phyloP scores from a whole-genome alignment of 1,284 basidiomycete species.

The Puccinia horiana region DNA sequence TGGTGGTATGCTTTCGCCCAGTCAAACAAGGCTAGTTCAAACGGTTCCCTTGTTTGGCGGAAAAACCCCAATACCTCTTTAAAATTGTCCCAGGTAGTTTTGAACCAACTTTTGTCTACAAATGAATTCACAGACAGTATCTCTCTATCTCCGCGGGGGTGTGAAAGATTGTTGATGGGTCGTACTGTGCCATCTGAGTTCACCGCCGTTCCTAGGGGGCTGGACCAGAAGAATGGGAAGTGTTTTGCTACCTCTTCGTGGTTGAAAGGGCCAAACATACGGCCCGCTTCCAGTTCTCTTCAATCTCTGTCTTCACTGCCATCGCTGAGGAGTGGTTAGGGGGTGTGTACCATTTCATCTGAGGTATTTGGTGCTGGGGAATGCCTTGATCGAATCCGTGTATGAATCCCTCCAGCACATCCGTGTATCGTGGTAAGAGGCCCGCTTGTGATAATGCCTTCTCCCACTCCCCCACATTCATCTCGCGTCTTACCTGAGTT shows the following conservation, averaged over 20 bases:
- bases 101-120: not conserved
- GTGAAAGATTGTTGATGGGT: not conserved
- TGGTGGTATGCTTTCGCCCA: not conserved
- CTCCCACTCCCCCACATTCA: too few species aligned
- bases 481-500: too few species aligned
- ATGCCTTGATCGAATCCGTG: conserved; percentile 2
- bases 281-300: not conserved
- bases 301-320: not conserved
- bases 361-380: not conserved
- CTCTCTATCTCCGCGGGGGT: too few species aligned
- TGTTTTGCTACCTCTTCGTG: not conserved
- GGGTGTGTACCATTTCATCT: not conserved
- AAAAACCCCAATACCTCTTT: not conserved
- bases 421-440: not conserved
- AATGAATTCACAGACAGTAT: not conserved
- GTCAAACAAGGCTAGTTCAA: not conserved
- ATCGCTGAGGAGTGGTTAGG: not conserved
- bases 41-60: not conserved
- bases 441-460: too few species aligned
- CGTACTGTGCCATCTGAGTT: not conserved
- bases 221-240: not conserved
- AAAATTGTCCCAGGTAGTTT: conserved; percentile 18
- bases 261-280: conserved; percentile 18
- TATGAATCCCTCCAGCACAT: not conserved
- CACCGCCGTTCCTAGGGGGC: not conserved